phyloP scores from a whole-genome alignment of 2,329 filamentous ascomycete genomes.

The Aspergillus carbonarius region DNA sequence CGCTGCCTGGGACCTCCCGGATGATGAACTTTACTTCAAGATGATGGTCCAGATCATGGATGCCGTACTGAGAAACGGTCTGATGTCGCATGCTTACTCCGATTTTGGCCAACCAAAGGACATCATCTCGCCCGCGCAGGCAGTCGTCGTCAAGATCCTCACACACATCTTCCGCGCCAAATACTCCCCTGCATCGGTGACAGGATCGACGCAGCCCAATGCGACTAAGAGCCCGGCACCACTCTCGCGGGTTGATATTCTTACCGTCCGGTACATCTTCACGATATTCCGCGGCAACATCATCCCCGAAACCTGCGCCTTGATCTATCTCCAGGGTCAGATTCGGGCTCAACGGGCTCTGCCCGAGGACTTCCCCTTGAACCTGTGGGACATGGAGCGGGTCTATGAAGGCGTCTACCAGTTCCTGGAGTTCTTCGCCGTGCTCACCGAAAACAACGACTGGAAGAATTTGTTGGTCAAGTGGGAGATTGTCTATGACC shows the following conservation, averaged over 20 bases:
- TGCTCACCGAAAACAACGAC: conserved; percentile 79
- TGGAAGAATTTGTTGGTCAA: conserved; percentile 83
- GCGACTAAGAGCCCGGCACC: conserved; percentile 58
- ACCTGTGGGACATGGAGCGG: conserved; percentile 96
- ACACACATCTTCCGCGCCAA: conserved; percentile 81
- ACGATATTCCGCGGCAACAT: conserved; percentile 89
- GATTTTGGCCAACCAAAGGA: conserved; percentile 90
- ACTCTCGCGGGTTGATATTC: conserved; percentile 56
- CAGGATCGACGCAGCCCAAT: conserved; percentile 54
- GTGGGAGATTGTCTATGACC: conserved; percentile 87
- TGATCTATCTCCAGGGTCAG: conserved; percentile 90
- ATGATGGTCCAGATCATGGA: conserved; percentile 96
- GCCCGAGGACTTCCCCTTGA: conserved; percentile 85
- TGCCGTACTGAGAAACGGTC: conserved; percentile 81
- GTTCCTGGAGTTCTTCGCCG: conserved; percentile 90
- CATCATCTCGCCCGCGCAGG: conserved; percentile 92
- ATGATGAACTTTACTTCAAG: conserved; percentile 92
- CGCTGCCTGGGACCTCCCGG: conserved; percentile 92
- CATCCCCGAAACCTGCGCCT: conserved; percentile 88
- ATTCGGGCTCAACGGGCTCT: conserved; percentile 75
- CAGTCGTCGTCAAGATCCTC: conserved; percentile 84
- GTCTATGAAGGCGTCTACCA: conserved; percentile 94
- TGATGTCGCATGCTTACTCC: conserved; percentile 90
- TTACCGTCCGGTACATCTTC: conserved; percentile 83
- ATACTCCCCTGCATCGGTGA: conserved; percentile 48